These are phyloP conservation scores for Mucor sp. DNA, from an alignment of 371 early-diverging fungal genomes.

Conservation along the genomic window DNA sequence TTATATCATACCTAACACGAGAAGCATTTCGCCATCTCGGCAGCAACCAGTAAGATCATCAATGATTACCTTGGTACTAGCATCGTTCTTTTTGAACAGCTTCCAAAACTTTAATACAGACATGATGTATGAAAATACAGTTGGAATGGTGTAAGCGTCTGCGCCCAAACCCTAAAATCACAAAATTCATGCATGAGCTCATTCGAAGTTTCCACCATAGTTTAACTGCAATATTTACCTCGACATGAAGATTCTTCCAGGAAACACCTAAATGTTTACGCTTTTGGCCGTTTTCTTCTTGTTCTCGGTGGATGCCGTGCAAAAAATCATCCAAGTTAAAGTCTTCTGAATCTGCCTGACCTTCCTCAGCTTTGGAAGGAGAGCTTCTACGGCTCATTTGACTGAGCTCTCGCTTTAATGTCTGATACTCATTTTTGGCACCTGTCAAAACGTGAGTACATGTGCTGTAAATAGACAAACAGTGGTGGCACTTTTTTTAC, in stretches of 20 bases:
- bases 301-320: constrained; percentile 21
- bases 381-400: constrained; percentile 16
- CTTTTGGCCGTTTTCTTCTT: constrained; percentile 27
- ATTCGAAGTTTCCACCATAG: not conserved
- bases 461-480: not conserved
- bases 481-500: not conserved
- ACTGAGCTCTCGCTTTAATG: constrained; percentile 32
- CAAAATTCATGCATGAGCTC: not conserved
- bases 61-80: constrained; percentile 45
- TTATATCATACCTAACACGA: constrained; percentile 33
- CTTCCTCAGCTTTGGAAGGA: constrained; percentile 20
- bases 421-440: constrained; percentile 42
- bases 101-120: constrained; percentile 39
- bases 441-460: constrained; percentile 12
- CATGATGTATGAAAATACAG: constrained; percentile 14
- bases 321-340: constrained; percentile 44
- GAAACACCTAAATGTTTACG: constrained; percentile 48
- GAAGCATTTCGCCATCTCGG: constrained; percentile 73
- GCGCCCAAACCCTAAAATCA: constrained; percentile 40
- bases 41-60: constrained; percentile 61
- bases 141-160: constrained; percentile 44
- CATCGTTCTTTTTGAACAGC: constrained; percentile 15
- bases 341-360: constrained; percentile 19
- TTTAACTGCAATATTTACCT: constrained; percentile 10
- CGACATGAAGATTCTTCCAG: constrained; percentile 51